Evolutionary conservation across 805 yeast genomes (phyloP).

Genomic region (Schwanniomyces pseudopolymorphus): DNA sequence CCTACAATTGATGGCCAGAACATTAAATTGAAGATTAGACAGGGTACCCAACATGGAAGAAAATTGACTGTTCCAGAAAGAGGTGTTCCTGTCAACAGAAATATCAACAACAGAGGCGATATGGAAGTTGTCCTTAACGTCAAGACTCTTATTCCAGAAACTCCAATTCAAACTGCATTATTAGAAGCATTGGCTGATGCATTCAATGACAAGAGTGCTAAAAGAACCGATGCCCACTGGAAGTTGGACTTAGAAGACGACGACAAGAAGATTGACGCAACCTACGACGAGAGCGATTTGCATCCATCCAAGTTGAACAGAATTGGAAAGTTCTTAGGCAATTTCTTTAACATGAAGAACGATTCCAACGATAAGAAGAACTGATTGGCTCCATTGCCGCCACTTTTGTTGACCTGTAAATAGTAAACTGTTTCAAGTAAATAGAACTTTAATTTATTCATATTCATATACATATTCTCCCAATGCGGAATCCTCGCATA

Average conservation of each 20-base stretch:
- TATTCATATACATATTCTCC: neutral
- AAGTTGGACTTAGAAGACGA: constrained; percentile 31
- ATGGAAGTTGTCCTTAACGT: constrained; percentile 74
- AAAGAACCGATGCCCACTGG: constrained; percentile 54
- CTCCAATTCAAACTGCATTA: constrained; percentile 82
- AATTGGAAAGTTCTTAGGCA: constrained; percentile 58
- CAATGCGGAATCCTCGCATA: too few species aligned
- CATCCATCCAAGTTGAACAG: constrained; percentile 55
- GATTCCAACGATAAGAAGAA: constrained; percentile 2
- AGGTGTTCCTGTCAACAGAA: constrained; percentile 74
- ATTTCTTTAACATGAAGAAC: constrained; percentile 49
- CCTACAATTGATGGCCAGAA: constrained; percentile 85
- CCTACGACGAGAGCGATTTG: constrained; percentile 32
- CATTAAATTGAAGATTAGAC: constrained; percentile 74
- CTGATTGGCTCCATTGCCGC: neutral
- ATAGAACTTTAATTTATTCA: neutral
- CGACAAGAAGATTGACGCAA: constrained; percentile 16
- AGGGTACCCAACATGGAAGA: constrained; percentile 81
- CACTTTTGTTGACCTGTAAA: neutral
- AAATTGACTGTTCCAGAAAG: constrained; percentile 74
- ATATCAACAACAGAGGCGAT: constrained; percentile 67
- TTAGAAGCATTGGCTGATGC: constrained; percentile 95
- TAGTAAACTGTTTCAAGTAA: constrained; percentile 1
- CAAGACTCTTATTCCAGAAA: constrained; percentile 68
- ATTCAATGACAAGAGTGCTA: constrained; percentile 76